Percentiles rank a stretch among this genome's conserved stretches.
Conservation (phyloP, 2,329 filamentous ascomycete genomes). For the Sporothrix euskadiensis region DNA sequence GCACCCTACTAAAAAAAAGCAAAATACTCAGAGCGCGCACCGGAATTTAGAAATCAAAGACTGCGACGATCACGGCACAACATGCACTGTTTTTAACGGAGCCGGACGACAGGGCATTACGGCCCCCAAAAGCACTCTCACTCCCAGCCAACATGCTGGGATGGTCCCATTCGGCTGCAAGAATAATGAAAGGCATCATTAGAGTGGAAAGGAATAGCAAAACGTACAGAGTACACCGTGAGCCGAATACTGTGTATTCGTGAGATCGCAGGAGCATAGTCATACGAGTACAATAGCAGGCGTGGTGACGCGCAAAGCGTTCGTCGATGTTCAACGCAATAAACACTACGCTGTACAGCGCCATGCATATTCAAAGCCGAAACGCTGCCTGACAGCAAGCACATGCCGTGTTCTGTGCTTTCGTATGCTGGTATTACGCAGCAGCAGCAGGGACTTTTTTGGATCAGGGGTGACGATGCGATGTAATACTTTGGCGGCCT, state of each 20-base stretch:
- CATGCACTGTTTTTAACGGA: neutral
- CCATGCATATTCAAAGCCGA: neutral
- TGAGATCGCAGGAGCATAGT: neutral
- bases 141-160: conserved; percentile 2
- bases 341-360: neutral
- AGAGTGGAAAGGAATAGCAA: no score
- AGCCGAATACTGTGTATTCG: neutral
- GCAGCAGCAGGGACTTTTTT: neutral
- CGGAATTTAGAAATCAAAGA: neutral
- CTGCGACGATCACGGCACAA: neutral
- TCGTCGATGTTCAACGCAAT: neutral
- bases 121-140: neutral
- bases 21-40: neutral
- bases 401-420: neutral
- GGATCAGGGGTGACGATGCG: neutral
- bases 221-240: neutral
- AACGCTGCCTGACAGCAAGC: conserved; percentile 1
- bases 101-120: neutral
- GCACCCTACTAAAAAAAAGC: neutral
- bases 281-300: neutral
- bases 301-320: neutral
- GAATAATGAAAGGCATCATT: neutral
- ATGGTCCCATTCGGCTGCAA: neutral
- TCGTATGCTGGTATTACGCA: neutral
- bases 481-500: neutral